Evolutionary conservation across 2,329 filamentous ascomycete genomes (phyloP).

Genomic region (Neonectria punicea): DNA sequence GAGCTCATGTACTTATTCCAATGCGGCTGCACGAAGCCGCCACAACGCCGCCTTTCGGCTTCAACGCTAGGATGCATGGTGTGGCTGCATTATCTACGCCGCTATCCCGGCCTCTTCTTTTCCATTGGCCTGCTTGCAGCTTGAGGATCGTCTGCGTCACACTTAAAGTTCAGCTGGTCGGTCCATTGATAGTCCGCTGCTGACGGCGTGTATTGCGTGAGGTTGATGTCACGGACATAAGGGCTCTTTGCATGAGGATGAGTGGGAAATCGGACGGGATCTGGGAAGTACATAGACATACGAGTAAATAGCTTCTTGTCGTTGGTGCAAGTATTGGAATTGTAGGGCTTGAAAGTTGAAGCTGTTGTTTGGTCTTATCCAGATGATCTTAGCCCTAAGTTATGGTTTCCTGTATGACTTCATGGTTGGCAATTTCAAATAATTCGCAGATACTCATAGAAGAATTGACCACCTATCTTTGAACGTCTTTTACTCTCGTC

Average conservation of each 20-base stretch:
- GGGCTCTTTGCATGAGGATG: neutral
- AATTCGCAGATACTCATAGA: too few relatives aligned
- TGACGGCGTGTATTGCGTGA: conserved; percentile 6
- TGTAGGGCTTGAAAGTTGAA: neutral
- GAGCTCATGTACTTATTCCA: neutral
- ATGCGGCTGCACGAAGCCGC: neutral
- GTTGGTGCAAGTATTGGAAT: neutral
- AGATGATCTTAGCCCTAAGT: too few relatives aligned
- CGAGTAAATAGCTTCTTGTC: neutral
- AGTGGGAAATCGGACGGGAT: neutral
- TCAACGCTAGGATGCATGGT: neutral
- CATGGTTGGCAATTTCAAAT: too few relatives aligned
- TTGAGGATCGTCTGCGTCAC: neutral
- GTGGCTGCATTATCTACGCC: neutral
- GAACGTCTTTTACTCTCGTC: too few relatives aligned
- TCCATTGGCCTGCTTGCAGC: neutral
- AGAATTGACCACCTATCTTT: too few relatives aligned
- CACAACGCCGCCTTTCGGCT: neutral
- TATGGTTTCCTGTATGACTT: too few relatives aligned
- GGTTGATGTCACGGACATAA: neutral
- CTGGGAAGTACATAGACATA: neutral
- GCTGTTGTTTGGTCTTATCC: neutral
- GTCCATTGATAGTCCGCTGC: conserved; percentile 23
- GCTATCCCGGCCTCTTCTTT: neutral
- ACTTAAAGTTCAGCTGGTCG: neutral